Conservation (phyloP, 225 moss, liverwort and hornwort genomes). For the Pseudoscleropodium purum region DNA sequence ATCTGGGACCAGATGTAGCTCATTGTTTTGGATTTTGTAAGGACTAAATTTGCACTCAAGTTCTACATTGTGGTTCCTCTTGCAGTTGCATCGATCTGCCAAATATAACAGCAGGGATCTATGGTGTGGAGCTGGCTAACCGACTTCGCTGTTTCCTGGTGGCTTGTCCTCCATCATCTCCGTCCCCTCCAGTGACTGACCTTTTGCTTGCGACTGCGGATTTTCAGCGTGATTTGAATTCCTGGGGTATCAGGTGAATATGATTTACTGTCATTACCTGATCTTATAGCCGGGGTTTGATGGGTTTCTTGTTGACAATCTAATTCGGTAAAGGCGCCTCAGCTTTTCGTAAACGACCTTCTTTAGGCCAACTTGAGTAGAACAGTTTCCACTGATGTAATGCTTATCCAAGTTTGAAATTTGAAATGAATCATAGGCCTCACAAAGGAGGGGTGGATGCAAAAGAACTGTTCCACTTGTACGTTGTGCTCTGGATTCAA, state of each 20-base stretch:
- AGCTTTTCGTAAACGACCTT: background rate
- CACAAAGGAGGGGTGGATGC: conserved; percentile 83
- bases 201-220: conserved; percentile 85
- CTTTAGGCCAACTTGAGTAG: background rate
- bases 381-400: background rate
- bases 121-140: conserved; percentile 35
- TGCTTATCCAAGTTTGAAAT: background rate
- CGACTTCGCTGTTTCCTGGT: conserved; percentile 34
- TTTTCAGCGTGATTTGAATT: conserved; percentile 64
- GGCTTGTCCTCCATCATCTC: conserved; percentile 57
- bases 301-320: background rate
- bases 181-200: conserved; percentile 77
- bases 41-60: background rate
- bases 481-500: conserved; percentile 96
- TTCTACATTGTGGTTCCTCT: background rate
- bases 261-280: background rate
- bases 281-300: background rate
- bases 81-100: conserved; percentile 52
- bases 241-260: conserved; percentile 79
- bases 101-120: conserved; percentile 47
- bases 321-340: background rate
- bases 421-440: conserved; percentile 28
- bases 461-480: conserved; percentile 84
- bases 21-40: background rate
- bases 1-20: background rate